Evolutionary conservation across 2,329 filamentous ascomycete species (phyloP).

Genomic region (Coccinonectria pachysandricola): DNA sequence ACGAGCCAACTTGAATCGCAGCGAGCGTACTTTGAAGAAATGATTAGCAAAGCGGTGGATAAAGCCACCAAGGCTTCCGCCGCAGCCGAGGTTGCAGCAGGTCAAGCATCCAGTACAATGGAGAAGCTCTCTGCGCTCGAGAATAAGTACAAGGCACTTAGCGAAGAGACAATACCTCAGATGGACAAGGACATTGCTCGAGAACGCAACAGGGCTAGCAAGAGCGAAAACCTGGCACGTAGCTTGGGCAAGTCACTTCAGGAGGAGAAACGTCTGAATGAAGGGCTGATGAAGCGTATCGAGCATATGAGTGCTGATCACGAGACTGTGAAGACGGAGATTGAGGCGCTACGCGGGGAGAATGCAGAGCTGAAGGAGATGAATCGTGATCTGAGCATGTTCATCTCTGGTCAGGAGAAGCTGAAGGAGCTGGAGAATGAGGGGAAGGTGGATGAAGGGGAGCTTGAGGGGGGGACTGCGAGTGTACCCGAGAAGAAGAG

Average conservation of each 20-base stretch:
- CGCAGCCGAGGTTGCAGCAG: slow-evolving; percentile 52
- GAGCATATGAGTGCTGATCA: slow-evolving; percentile 59
- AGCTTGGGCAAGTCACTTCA: slow-evolving; percentile 64
- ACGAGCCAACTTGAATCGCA: slow-evolving; percentile 90
- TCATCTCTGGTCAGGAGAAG: slow-evolving; percentile 75
- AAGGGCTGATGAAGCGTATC: slow-evolving; percentile 74
- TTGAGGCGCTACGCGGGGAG: slow-evolving; percentile 47
- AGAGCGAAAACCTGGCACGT: slow-evolving; percentile 66
- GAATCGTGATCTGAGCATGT: slow-evolving; percentile 80
- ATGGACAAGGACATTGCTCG: slow-evolving; percentile 66
- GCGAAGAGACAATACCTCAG: slow-evolving; percentile 46
- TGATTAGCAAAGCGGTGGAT: slow-evolving; percentile 78
- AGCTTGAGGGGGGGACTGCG: slow-evolving; percentile 63
- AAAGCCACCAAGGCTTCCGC: slow-evolving; percentile 70
- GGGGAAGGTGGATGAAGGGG: slow-evolving; percentile 52
- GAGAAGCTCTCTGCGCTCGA: slow-evolving; percentile 43
- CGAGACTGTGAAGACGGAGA: slow-evolving; percentile 44
- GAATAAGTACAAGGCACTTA: slow-evolving; percentile 33
- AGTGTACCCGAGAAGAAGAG: slow-evolving; percentile 52
- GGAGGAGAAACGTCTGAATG: slow-evolving; percentile 79
- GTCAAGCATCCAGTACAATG: slow-evolving; percentile 37
- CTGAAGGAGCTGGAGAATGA: slow-evolving; percentile 58
- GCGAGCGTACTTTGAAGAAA: slow-evolving; percentile 85
- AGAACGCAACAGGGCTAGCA: slow-evolving; percentile 56
- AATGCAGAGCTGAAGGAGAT: slow-evolving; percentile 71